Conservation (phyloP, 2,329 filamentous ascomycete species). For the Trichoderma sp. region DNA sequence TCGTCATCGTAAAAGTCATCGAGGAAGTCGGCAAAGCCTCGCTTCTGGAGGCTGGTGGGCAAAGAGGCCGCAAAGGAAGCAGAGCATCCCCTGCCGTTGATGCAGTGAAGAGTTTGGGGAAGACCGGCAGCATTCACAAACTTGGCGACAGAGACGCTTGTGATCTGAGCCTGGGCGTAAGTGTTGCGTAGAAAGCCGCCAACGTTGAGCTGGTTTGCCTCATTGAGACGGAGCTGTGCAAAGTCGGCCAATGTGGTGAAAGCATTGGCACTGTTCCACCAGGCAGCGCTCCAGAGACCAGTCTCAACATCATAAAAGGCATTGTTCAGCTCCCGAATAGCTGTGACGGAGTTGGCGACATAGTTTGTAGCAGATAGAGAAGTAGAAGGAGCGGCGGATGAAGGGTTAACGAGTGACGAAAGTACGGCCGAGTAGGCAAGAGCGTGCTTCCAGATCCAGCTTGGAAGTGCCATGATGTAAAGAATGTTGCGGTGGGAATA, state of each 20-base stretch:
- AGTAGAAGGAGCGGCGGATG: constrained; percentile 9
- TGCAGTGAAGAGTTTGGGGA: constrained; percentile 33
- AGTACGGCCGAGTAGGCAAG: constrained; percentile 15
- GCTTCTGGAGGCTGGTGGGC: constrained; percentile 27
- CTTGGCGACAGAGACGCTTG: constrained; percentile 42
- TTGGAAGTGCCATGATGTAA: constrained; percentile 18
- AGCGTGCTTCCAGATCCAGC: constrained; percentile 20
- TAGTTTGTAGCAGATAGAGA: constrained; percentile 10
- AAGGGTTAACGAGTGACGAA: neutral
- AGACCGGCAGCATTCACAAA: constrained; percentile 38
- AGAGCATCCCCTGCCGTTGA: constrained; percentile 25
- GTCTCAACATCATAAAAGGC: constrained; percentile 60
- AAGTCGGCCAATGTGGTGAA: constrained; percentile 64
- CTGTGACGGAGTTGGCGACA: constrained; percentile 12
- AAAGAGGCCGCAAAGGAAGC: constrained; percentile 31
- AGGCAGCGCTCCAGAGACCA: constrained; percentile 65
- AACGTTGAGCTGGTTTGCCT: constrained; percentile 42
- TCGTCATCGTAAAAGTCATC: constrained; percentile 62
- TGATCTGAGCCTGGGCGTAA: constrained; percentile 47
- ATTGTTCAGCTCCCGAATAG: constrained; percentile 47
- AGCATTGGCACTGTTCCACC: constrained; percentile 74
- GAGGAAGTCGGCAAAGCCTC: constrained; percentile 44
- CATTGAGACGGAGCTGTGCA: constrained; percentile 36
- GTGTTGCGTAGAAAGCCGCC: constrained; percentile 47
- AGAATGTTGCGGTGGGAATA: neutral